Evolutionary conservation across 2,329 filamentous ascomycete genomes (phyloP), one percentile per base, ranked within the genome.

Genomic region (Colletotrichum orchidophilum): DNA sequence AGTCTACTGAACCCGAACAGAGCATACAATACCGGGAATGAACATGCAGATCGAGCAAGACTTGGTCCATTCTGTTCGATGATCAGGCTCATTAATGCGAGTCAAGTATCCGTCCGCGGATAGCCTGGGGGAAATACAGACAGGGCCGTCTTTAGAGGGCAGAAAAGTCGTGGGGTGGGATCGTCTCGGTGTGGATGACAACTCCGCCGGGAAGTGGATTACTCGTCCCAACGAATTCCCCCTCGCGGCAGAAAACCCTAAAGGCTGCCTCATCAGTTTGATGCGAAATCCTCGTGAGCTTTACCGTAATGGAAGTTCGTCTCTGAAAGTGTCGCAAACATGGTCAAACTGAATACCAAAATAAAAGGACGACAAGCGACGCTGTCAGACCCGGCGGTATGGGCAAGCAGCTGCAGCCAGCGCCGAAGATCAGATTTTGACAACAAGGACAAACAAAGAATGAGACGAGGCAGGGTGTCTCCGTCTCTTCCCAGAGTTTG

Each of bases 371-470:
- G 29, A 33, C 29, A 27, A n/a, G 46, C 18, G 18, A 62, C 13
- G 39, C 62, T 52, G 33, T 54, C 50, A n/a, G 39, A 50, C 65
- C 52, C 65, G 33, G 50, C 27, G 50, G 50, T 4, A 39, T 49
- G 58, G 58, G 46, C 52, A 9, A 55, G 50, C 58, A 35, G 33
- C 50, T 39, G 50, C 65, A 46, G 39, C 39, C 18, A 46, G 39
- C 50, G 21, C 50, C 58, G 58, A 57, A 67, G 33, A 55, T 67
- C 65, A 63, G 65, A 57, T 65, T 27, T 18, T 18, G 18, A 18
- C n/a, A n/a, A 7, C 26, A 35, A 21, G 18, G 24, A 39, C 29
- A 18, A 15, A 35, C 4, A 24, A 24, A 9, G 18, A 27, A 57
- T 57, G 52, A 64, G 52, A 64, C 46, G 52, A 64, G 55, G 21